These are phyloP conservation scores for Friedmanniomyces simplex DNA, from an alignment of 495 filamentous ascomycete species.

Conservation along the genomic window DNA sequence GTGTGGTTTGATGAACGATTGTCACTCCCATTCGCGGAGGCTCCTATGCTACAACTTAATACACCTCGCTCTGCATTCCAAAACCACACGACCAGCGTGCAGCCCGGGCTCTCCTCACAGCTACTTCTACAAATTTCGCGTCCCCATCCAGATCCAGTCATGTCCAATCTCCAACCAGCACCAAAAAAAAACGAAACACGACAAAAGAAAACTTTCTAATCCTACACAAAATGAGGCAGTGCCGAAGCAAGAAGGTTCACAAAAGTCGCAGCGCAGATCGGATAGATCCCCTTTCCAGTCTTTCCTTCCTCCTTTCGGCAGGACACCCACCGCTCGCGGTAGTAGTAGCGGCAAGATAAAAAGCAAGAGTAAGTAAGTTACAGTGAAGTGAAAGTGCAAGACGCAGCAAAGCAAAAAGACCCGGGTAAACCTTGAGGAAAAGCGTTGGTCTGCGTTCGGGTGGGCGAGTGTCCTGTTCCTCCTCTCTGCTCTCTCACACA, in stretches of 20 bases:
- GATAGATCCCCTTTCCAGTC: background rate
- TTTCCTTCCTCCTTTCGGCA: background rate
- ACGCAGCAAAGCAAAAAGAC: background rate
- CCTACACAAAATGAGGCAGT: background rate
- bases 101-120: background rate
- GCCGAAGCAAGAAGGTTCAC: background rate
- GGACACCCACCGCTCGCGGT: background rate
- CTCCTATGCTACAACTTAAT: slow-evolving; percentile 13
- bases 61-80: background rate
- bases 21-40: background rate
- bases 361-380: background rate
- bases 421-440: too few species aligned
- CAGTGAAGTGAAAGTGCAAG: background rate
- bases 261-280: background rate
- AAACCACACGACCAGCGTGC: background rate
- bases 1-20: too few species aligned
- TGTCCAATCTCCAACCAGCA: too few species aligned
- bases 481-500: background rate
- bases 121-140: slow-evolving; percentile 4
- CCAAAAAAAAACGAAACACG: background rate
- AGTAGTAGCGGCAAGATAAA: too few species aligned
- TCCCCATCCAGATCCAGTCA: background rate
- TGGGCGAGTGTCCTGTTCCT: background rate
- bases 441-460: background rate
- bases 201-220: slow-evolving; percentile 10